A percentile compares a stretch with the other conserved stretches of the same genome.
phyloP scores from a whole-genome alignment of 2,329 filamentous ascomycete species.

The Pseudopithomyces maydicus region DNA sequence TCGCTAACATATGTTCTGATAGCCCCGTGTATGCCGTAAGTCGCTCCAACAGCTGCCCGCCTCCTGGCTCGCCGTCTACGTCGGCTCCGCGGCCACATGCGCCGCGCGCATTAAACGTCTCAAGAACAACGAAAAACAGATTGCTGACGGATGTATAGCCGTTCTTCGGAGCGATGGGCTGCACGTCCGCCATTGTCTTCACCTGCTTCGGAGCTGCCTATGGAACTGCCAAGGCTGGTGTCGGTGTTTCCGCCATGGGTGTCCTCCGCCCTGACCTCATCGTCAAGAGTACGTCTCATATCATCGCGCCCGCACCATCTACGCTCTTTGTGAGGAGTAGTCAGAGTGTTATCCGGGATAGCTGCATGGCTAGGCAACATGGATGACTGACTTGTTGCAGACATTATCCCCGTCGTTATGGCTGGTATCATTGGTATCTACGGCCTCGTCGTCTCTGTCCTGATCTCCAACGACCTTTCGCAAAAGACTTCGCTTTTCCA shows the following conservation, averaged over 20 bases:
- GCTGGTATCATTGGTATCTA: conserved; percentile 99
- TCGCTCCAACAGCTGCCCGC: conserved; percentile 48
- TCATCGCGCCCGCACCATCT: neutral
- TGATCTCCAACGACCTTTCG: conserved; percentile 59
- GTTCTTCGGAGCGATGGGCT: conserved; percentile 98
- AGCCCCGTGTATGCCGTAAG: conserved; percentile 99
- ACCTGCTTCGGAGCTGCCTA: conserved; percentile 96
- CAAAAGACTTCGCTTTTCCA: conserved; percentile 55
- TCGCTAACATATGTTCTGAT: conserved; percentile 39
- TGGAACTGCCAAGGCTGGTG: conserved; percentile 98
- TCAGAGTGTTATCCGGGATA: neutral
- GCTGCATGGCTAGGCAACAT: neutral
- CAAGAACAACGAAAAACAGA: conserved; percentile 8
- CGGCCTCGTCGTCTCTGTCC: conserved; percentile 59
- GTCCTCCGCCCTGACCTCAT: conserved; percentile 97
- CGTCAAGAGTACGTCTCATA: conserved; percentile 86
- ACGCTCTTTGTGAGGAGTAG: neutral
- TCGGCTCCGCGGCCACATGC: conserved; percentile 15
- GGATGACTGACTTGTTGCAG: conserved; percentile 53
- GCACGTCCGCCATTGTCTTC: conserved; percentile 93
- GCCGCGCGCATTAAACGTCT: conserved; percentile 10
- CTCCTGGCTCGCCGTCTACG: conserved; percentile 27
- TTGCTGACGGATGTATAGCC: conserved; percentile 57
- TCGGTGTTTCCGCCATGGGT: conserved; percentile 98
- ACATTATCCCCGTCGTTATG: conserved; percentile 99